Evolutionary conservation across 306 rosid species (phyloP), one percentile per base, ranked within the genome.

Genomic region (Sesbania bispinosa): DNA sequence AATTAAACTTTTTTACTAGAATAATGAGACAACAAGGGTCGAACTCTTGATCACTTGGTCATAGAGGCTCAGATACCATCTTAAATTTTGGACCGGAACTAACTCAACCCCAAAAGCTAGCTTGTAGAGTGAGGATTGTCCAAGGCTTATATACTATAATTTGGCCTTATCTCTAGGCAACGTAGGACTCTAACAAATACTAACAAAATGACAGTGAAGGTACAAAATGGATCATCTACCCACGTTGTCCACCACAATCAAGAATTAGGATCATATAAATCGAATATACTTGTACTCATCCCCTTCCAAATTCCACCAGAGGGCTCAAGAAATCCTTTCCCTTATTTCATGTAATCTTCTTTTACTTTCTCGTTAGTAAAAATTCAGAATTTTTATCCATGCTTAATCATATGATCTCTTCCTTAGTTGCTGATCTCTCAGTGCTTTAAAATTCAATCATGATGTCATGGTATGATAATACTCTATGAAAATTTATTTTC

Each of bases 401-500:
- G 10, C 65, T 62, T 42, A 15, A 59, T 58, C 53, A 61, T 21
- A 45, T 29, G 50, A 41, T 62, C 10, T 63, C 45, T 66, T 36
- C 69, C 29, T 48, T 15, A 15, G 75, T 38, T 19, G 21, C 21
- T 33, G 50, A 69, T 71, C 60, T 50, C 57, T 45, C 27, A 8
- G 67, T 38, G 43, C 69, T 54, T 43, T 41, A 65, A 38, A 77
- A 59, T 26, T 54, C 67, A 77, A 43, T 70, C 72, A 52, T 23
- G 30, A 71, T 26, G 57, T 35, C 68, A 38, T 33, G 23, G 26
- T 67, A 29, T 64, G 41, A 75, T 23, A 33, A 33, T 18, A 61
- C 59, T 15, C 42, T 8, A 69, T 58, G 24, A 35, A 51, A 52
- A 23, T 2, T 18, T 30, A 71, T 18, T 43, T 39, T 38, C 46